Percentiles rank a stretch among this genome's conserved stretches.
These are phyloP conservation scores for Chlamydomonas asymmetrica DNA, from an alignment of 139 green algal species.

Conservation along the genomic window DNA sequence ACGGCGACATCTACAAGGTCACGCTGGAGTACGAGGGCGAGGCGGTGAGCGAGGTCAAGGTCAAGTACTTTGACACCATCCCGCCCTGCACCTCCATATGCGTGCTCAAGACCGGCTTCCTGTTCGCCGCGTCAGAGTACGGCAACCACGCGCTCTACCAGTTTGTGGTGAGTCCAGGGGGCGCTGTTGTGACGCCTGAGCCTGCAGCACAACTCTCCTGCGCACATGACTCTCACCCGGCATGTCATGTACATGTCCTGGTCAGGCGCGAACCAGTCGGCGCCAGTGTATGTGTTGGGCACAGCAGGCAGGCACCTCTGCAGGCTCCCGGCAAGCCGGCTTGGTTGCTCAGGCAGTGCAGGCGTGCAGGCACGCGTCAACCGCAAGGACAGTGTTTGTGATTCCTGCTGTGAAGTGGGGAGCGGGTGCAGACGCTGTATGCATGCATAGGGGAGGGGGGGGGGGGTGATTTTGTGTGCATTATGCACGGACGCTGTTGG, in stretches of 20 bases:
- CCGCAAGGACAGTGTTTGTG: background rate
- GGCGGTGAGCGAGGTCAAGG: constrained; percentile 82
- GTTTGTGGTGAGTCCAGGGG: constrained; percentile 75
- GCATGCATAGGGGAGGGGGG: background rate
- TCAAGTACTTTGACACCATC: constrained; percentile 99
- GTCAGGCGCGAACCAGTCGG: too few species aligned
- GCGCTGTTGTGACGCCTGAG: background rate
- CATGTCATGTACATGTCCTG: too few species aligned
- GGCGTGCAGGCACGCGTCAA: too few species aligned
- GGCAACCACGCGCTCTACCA: constrained; percentile 98
- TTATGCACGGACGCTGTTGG: background rate
- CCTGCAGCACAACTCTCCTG: too few species aligned
- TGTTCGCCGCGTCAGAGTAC: constrained; percentile 95
- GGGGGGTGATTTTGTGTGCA: background rate
- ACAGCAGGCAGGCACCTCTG: too few species aligned
- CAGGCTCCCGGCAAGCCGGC: too few species aligned
- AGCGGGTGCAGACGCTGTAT: too few species aligned
- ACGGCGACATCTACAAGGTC: constrained; percentile 98
- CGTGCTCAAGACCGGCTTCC: constrained; percentile 94
- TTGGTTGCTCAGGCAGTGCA: too few species aligned
- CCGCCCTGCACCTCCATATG: constrained; percentile 80
- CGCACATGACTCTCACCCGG: too few species aligned
- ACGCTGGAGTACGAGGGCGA: constrained; percentile 79
- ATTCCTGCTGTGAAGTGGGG: background rate
- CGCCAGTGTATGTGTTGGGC: too few species aligned